Evolutionary conservation across 75 land plant genomes (phyloP).

Genomic region (Chamaecyparis obtusa): DNA sequence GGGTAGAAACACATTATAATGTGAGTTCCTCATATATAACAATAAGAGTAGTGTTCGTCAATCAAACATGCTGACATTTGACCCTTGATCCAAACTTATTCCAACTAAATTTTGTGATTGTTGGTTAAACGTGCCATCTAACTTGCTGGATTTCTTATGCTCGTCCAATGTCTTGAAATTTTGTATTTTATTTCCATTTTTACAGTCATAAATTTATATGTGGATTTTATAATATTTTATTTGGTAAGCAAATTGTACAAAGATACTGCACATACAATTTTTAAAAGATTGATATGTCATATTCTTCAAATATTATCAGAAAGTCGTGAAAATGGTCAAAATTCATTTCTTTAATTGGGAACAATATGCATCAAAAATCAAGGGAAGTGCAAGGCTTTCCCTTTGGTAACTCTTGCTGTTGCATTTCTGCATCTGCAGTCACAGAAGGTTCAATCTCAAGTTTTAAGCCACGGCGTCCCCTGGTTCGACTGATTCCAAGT

Average conservation of each 20-base stretch:
- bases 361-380: conserved; percentile 29
- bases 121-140: background rate
- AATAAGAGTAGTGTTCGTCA: background rate
- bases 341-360: background rate
- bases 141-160: background rate
- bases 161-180: background rate
- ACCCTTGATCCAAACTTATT: background rate
- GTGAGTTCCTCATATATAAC: too few species aligned
- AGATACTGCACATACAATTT: background rate
- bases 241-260: background rate
- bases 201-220: background rate
- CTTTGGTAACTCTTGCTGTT: conserved; percentile 28
- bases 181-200: background rate
- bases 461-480: conserved; percentile 28
- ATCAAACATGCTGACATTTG: background rate
- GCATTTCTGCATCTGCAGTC: background rate
- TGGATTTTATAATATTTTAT: background rate
- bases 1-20: too few species aligned
- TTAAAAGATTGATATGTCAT: background rate
- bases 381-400: conserved; percentile 40
- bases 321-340: background rate
- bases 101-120: background rate
- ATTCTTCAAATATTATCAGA: background rate
- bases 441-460: conserved; percentile 15
- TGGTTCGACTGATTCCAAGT: conserved; percentile 75